Evolutionary conservation across 1,139 yeast species (phyloP).

Genomic region (Spathaspora sp.): DNA sequence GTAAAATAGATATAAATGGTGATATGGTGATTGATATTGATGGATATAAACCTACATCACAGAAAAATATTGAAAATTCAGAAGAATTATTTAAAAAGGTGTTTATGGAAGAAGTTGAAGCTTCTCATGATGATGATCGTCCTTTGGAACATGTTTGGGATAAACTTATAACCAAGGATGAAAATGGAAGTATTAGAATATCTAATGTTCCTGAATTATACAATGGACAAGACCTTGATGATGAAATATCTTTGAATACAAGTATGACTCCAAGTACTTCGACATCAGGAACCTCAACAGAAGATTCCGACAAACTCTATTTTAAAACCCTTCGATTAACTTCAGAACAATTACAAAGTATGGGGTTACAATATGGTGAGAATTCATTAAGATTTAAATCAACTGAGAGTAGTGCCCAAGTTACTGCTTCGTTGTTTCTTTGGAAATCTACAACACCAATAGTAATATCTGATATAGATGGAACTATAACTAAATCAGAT

Average conservation of each 20-base stretch:
- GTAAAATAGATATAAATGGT: constrained; percentile 85
- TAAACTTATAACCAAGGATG: constrained; percentile 50
- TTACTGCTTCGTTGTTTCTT: constrained; percentile 70
- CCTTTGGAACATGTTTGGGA: constrained; percentile 31
- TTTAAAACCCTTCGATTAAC: constrained; percentile 90
- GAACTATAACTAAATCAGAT: constrained; percentile 96
- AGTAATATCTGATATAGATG: constrained; percentile 96
- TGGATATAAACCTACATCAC: constrained; percentile 88
- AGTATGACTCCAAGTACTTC: constrained; percentile 7
- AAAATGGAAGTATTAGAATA: constrained; percentile 72
- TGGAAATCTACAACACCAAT: constrained; percentile 89
- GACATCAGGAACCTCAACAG: constrained; percentile 7
- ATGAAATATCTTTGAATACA: constrained; percentile 5
- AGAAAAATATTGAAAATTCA: constrained; percentile 64
- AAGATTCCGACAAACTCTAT: constrained; percentile 38
- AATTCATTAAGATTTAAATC: constrained; percentile 79
- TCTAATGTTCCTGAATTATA: constrained; percentile 16
- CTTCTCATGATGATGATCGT: constrained; percentile 16
- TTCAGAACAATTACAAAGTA: constrained; percentile 77
- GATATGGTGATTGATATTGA: constrained; percentile 92
- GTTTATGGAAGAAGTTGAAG: constrained; percentile 53
- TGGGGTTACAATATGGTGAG: constrained; percentile 75
- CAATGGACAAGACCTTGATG: constrained; percentile 9
- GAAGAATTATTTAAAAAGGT: constrained; percentile 72
- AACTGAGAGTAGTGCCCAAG: constrained; percentile 76